Base-by-base conservation (phyloP, 2,329 filamentous ascomycete genomes). In the Ciborinia camelliae region DNA sequence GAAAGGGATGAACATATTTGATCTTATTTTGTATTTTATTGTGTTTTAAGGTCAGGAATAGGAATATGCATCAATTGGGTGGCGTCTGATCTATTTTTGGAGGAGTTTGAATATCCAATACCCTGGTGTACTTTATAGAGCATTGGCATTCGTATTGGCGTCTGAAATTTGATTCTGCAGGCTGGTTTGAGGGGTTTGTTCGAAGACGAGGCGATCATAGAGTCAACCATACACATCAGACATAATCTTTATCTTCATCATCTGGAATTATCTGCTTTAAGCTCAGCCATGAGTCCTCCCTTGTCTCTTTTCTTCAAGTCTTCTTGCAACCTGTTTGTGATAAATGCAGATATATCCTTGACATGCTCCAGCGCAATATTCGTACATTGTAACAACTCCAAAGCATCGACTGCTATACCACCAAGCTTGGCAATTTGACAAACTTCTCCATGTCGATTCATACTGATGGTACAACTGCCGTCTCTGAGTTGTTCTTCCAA, bases 261-360 rank as follows among this genome's bases (percentile, higher is more conserved):
- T 63, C 63, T 65, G 57, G 48, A 91, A 77, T 98, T 98, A 73
- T 96, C 91, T 30, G 88, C 86, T 63, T 90, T 91, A 69, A 91
- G 73, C 79, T 96, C 91, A 45, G 89, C 88, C 79, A 92, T 83
- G 66, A 94, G 78, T 3, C 92, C 92, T 50, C 90, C 91, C 73
- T 88, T 88, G 75, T 96, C 87, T 75, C 89, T 87, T 78, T 84
- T 83, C 79, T 90, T 91, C 52, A 86, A 83, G 77, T 98, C 94
- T 72, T 91, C 87, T 32, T 87, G 87, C 69, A 99, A 79, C 71
- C 83, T 89, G 72, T 81, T 79, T 73, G 92, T 88, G 65, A 99
- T 84, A 70, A 92, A 79, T 26, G 84, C 83, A 68, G 90, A 90
- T 70, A 97, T 82, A 71, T 91, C 88, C 79, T 91, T 92, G 26